A percentile compares a stretch with the other conserved stretches of the same genome.
Evolutionary conservation across 169 alveolate species (phyloP).

Genomic region (Plasmodium vivax): DNA sequence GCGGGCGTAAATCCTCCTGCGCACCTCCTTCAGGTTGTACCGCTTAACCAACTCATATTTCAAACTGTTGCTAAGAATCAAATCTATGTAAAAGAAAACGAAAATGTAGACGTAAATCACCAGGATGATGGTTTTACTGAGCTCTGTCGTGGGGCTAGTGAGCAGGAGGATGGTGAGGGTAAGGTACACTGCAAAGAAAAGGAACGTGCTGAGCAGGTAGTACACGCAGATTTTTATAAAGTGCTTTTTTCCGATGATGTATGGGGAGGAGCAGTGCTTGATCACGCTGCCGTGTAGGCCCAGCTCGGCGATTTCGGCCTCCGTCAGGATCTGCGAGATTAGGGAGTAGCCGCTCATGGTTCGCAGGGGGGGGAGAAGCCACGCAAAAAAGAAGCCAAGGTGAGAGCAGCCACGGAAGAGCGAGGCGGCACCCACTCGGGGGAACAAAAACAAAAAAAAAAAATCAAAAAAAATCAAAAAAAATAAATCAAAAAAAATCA

Average conservation of each 20-base stretch:
- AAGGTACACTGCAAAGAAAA: conserved; percentile 48
- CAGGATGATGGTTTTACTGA: conserved; percentile 16
- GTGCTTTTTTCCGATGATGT: conserved; percentile 31
- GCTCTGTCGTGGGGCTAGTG: not conserved
- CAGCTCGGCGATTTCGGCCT: conserved; percentile 54
- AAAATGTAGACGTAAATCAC: conserved; percentile 30
- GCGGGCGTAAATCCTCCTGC: conserved; percentile 22
- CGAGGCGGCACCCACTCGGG: not conserved
- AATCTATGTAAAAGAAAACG: conserved; percentile 38
- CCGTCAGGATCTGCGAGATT: conserved; percentile 56
- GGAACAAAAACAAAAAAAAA: not conserved
- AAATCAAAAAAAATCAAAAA: not conserved
- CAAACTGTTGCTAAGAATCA: conserved; percentile 35
- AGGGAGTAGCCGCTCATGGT: conserved; percentile 25
- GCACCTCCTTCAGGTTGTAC: conserved; percentile 47
- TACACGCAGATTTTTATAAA: conserved; percentile 21
- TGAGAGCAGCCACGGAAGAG: too few relatives aligned
- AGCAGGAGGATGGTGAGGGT: conserved; percentile 10
- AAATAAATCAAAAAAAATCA: not conserved
- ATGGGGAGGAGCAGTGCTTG: conserved; percentile 52
- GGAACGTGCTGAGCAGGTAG: conserved; percentile 26
- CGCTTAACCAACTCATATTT: conserved; percentile 19
- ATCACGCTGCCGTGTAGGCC: conserved; percentile 44
- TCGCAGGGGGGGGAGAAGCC: not conserved
- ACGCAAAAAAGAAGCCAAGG: too few relatives aligned